phyloP scores from a whole-genome alignment of 495 filamentous ascomycete genomes.

The Cairneyella variabilis region DNA sequence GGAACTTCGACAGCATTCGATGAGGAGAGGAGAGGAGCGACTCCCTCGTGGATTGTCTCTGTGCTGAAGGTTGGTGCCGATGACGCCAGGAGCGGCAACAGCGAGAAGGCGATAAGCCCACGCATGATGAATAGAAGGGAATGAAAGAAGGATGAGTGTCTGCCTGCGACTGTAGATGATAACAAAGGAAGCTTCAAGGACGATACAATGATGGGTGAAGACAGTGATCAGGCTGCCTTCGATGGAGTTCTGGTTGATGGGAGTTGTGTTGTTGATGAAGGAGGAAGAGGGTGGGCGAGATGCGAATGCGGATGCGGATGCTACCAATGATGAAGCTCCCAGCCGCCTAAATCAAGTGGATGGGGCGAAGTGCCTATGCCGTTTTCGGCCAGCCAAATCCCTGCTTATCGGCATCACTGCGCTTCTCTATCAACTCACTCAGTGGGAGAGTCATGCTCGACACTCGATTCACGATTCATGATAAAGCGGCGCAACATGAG shows the following conservation, averaged over 20 bases:
- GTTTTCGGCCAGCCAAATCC: background rate
- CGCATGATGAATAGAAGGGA: conserved; percentile 23
- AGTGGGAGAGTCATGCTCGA: no score
- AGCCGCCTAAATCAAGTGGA: conserved; percentile 9
- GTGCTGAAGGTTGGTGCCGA: conserved; percentile 72
- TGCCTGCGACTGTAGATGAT: conserved; percentile 29
- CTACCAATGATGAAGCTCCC: no score
- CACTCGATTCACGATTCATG: no score
- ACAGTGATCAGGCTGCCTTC: conserved; percentile 24
- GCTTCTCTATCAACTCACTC: background rate
- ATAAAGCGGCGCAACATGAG: no score
- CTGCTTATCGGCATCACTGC: conserved; percentile 3
- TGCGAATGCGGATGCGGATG: conserved; percentile 28
- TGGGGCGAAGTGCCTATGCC: conserved; percentile 1
- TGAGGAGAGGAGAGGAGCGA: conserved; percentile 84
- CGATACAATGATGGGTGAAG: conserved; percentile 33
- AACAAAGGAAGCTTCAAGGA: conserved; percentile 41
- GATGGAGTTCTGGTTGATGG: conserved; percentile 8
- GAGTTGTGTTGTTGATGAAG: conserved; percentile 27
- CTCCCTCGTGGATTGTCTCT: conserved; percentile 78
- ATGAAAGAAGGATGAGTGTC: conserved; percentile 13
- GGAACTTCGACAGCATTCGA: conserved; percentile 68
- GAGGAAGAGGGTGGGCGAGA: conserved; percentile 27
- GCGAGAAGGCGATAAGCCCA: conserved; percentile 25
- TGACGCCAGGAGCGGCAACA: conserved; percentile 45